These are phyloP conservation scores for Tricholoma saponaceum DNA, from an alignment of 768 basidiomycete genomes.

Conservation along the genomic window DNA sequence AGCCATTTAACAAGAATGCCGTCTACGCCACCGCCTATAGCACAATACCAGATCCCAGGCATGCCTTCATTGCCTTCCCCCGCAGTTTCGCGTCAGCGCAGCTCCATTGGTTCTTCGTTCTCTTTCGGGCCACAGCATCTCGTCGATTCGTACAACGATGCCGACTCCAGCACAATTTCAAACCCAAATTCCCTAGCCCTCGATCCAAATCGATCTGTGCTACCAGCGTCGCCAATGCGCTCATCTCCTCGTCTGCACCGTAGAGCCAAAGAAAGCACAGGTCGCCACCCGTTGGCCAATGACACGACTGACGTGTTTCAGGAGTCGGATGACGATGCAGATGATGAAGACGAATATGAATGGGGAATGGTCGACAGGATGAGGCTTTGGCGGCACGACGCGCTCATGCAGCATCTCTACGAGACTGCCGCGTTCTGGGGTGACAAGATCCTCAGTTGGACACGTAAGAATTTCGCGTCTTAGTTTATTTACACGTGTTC, in stretches of 20 bases:
- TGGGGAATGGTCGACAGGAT: constrained; percentile 94
- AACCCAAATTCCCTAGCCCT: constrained; percentile 53
- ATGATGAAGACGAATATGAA: constrained; percentile 55
- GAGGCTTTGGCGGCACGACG: constrained; percentile 96
- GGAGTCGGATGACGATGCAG: constrained; percentile 57
- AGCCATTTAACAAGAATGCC: constrained; percentile 21
- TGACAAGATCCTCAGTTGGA: constrained; percentile 94
- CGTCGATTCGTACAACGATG: constrained; percentile 65
- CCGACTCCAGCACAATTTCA: constrained; percentile 58
- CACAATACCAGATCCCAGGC: constrained; percentile 37
- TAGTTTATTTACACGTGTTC: not conserved
- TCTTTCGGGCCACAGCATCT: constrained; percentile 80
- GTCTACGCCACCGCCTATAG: constrained; percentile 48
- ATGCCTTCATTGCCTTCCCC: constrained; percentile 53
- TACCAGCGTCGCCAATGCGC: constrained; percentile 66
- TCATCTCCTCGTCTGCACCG: constrained; percentile 61
- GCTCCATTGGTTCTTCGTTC: constrained; percentile 76
- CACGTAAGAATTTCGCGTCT: constrained; percentile 91
- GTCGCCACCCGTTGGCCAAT: constrained; percentile 70
- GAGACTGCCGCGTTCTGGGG: constrained; percentile 99
- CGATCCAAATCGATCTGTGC: constrained; percentile 78
- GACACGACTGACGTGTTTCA: constrained; percentile 76
- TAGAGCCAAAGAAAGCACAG: constrained; percentile 47
- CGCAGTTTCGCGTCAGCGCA: constrained; percentile 54
- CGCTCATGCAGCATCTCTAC: constrained; percentile 97